Evolutionary conservation across 148 eudicot species (phyloP).

Genomic region (Salicornia ramosissima): DNA sequence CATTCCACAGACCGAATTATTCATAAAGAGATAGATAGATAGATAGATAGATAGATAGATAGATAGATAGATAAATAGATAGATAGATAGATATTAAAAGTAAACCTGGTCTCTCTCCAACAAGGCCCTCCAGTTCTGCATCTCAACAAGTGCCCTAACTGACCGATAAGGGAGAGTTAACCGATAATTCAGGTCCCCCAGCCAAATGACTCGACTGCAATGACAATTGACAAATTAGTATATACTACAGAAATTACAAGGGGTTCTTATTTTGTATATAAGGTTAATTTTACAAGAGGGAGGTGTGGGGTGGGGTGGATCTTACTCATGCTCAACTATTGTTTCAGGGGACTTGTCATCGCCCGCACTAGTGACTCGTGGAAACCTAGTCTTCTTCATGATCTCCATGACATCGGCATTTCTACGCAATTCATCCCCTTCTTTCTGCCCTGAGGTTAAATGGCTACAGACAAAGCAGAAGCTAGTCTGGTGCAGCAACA

Average conservation of each 20-base stretch:
- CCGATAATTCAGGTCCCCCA: slow-evolving; percentile 92
- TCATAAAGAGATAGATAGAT: neutral
- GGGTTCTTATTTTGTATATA: too few species aligned
- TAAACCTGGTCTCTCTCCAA: slow-evolving; percentile 88
- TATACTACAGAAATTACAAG: slow-evolving; percentile 1
- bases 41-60: too few species aligned
- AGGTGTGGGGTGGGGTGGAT: neutral
- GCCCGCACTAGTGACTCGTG: slow-evolving; percentile 47
- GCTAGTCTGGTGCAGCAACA: slow-evolving; percentile 89
- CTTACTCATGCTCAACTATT: slow-evolving; percentile 90
- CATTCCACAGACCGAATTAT: neutral
- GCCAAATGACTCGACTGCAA: slow-evolving; percentile 90
- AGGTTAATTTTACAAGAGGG: too few species aligned
- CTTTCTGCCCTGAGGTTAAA: slow-evolving; percentile 92
- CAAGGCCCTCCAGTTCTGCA: slow-evolving; percentile 97
- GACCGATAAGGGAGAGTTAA: slow-evolving; percentile 83
- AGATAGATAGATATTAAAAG: too few species aligned
- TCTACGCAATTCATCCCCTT: slow-evolving; percentile 88
- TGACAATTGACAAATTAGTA: too few species aligned
- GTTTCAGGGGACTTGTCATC: slow-evolving; percentile 91
- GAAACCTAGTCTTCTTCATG: slow-evolving; percentile 85
- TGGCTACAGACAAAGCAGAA: slow-evolving; percentile 95
- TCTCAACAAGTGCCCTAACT: slow-evolving; percentile 88
- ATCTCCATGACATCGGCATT: slow-evolving; percentile 95
- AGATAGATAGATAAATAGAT: too few species aligned